Evolutionary conservation across 768 basidiomycete species (phyloP).

Genomic region (Asterophora lycoperdoides): DNA sequence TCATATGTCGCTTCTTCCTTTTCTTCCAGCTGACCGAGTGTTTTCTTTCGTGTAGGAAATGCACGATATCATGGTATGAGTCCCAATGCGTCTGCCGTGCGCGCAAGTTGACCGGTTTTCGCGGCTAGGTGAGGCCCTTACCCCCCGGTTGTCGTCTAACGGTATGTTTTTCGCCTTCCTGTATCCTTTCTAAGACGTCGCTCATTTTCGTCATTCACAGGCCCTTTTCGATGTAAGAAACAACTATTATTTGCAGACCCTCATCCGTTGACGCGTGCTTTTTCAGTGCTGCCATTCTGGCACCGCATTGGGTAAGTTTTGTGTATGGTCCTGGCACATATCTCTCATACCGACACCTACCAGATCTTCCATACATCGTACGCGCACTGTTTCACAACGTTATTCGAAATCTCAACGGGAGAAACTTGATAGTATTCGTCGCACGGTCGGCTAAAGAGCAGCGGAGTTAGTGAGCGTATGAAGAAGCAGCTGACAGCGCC

Average conservation of each 20-base stretch:
- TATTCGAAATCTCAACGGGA: background rate
- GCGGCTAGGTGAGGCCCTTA: constrained; percentile 40
- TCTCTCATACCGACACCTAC: no score
- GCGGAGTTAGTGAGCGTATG: constrained; percentile 31
- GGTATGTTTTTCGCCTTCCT: constrained; percentile 33
- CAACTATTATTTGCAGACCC: background rate
- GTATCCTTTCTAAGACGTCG: background rate
- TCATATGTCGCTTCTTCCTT: background rate
- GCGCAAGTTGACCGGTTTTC: background rate
- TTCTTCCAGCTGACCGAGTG: background rate
- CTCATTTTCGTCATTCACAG: constrained; percentile 21
- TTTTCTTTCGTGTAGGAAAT: constrained; percentile 32
- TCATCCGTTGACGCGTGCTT: background rate
- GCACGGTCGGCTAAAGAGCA: constrained; percentile 49
- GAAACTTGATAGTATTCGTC: constrained; percentile 46
- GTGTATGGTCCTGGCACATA: background rate
- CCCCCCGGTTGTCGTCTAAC: constrained; percentile 50
- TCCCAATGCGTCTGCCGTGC: background rate
- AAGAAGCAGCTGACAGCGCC: constrained; percentile 45
- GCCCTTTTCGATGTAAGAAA: constrained; percentile 47
- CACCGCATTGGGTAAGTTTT: constrained; percentile 41
- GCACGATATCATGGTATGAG: constrained; percentile 43
- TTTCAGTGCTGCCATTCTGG: constrained; percentile 52
- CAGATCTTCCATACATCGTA: constrained; percentile 47
- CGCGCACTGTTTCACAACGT: constrained; percentile 12